phyloP scores from a whole-genome alignment of 768 basidiomycete genomes.

The Clitopilus passeckerianus region DNA sequence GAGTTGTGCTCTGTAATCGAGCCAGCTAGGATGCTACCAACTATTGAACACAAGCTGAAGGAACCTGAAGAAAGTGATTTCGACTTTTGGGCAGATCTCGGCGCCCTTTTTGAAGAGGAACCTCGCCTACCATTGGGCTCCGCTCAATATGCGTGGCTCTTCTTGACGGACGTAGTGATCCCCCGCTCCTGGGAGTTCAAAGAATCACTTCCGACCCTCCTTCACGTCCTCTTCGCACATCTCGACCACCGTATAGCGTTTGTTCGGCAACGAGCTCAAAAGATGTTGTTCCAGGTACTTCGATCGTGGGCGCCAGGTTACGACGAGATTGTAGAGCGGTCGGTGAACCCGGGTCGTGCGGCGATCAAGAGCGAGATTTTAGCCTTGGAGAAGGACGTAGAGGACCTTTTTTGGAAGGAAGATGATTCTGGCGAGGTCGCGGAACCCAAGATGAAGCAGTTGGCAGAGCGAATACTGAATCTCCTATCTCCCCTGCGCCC shows the following conservation, averaged over 20 bases:
- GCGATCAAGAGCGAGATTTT: slow-evolving; percentile 46
- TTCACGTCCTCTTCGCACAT: slow-evolving; percentile 79
- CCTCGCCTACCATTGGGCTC: slow-evolving; percentile 70
- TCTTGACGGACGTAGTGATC: slow-evolving; percentile 71
- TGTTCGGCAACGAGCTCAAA: slow-evolving; percentile 65
- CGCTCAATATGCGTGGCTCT: slow-evolving; percentile 86
- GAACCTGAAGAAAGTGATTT: slow-evolving; percentile 62
- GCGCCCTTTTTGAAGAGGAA: slow-evolving; percentile 68
- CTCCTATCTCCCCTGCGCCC: slow-evolving; percentile 69
- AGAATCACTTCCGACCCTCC: slow-evolving; percentile 63
- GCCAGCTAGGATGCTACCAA: slow-evolving; percentile 79
- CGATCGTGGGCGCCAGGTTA: slow-evolving; percentile 80
- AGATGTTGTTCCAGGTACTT: slow-evolving; percentile 81
- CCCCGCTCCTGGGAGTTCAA: slow-evolving; percentile 75
- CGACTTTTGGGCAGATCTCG: slow-evolving; percentile 77
- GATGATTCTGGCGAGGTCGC: slow-evolving; percentile 53
- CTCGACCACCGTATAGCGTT: slow-evolving; percentile 72
- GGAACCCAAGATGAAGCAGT: slow-evolving; percentile 61
- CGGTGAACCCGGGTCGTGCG: slow-evolving; percentile 38
- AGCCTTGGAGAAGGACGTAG: slow-evolving; percentile 54
- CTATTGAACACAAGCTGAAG: slow-evolving; percentile 64
- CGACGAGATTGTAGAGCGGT: slow-evolving; percentile 63
- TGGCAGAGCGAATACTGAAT: slow-evolving; percentile 62
- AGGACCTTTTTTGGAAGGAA: slow-evolving; percentile 65
- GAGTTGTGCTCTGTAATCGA: slow-evolving; percentile 84